Conservation (phyloP, 306 rosid genomes). For the Biancaea sappan region DNA sequence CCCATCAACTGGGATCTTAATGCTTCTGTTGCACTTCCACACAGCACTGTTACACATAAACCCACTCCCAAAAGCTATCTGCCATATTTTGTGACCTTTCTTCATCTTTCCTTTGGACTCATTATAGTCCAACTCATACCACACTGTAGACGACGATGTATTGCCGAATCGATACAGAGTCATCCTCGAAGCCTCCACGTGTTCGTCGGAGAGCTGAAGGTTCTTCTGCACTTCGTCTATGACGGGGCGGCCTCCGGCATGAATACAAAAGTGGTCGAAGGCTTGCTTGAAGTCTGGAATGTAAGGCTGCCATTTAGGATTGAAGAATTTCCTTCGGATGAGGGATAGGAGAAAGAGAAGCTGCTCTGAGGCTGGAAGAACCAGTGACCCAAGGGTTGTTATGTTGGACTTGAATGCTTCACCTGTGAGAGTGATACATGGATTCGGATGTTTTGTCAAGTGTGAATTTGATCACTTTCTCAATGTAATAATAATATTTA, state of each 20-base stretch:
- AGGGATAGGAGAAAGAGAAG: constrained; percentile 61
- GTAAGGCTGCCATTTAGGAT: constrained; percentile 77
- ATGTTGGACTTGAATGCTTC: constrained; percentile 81
- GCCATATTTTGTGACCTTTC: constrained; percentile 76
- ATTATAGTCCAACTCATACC: constrained; percentile 71
- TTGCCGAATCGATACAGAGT: constrained; percentile 75
- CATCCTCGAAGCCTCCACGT: constrained; percentile 86
- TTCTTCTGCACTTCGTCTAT: constrained; percentile 82
- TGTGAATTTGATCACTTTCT: too few species aligned
- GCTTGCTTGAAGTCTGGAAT: constrained; percentile 84
- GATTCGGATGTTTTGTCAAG: too few species aligned
- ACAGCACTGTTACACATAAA: too few species aligned
- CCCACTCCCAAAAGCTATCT: too few species aligned
- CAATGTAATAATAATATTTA: too few species aligned
- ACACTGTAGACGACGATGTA: constrained; percentile 78
- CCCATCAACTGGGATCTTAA: too few species aligned
- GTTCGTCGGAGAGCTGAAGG: constrained; percentile 70
- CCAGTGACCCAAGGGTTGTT: constrained; percentile 78
- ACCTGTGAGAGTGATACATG: too few species aligned
- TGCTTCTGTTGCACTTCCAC: too few species aligned
- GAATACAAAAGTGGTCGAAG: constrained; percentile 81
- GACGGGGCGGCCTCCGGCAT: constrained; percentile 79
- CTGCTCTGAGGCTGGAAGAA: constrained; percentile 83
- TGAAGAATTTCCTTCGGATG: constrained; percentile 64
- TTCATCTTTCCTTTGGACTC: constrained; percentile 78